These are phyloP conservation scores for Asterophora lycoperdoides DNA, from an alignment of 768 basidiomycete genomes.

Conservation along the genomic window DNA sequence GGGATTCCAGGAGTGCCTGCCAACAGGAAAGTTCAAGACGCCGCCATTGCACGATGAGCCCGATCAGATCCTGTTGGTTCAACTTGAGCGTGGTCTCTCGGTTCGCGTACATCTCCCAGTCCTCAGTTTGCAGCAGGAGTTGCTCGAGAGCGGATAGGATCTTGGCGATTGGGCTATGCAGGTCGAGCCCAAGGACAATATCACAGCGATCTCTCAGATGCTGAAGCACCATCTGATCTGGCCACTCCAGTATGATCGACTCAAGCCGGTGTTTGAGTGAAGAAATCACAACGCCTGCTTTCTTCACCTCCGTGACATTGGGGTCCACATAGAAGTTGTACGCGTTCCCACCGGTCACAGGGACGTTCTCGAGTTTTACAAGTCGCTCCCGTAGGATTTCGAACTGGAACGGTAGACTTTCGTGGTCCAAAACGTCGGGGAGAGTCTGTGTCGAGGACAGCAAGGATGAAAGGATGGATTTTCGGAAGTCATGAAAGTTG, in stretches of 20 bases:
- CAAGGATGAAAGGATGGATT: conserved; percentile 28
- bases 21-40: conserved; percentile 86
- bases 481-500: conserved; percentile 31
- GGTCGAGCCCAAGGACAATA: conserved; percentile 52
- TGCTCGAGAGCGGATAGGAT: conserved; percentile 81
- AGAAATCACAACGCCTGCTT: conserved; percentile 48
- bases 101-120: conserved; percentile 97
- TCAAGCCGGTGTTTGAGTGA: conserved; percentile 51
- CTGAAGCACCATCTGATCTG: conserved; percentile 96
- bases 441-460: conserved; percentile 28
- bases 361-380: conserved; percentile 24
- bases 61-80: conserved; percentile 61
- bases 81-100: conserved; percentile 74
- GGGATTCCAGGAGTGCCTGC: conserved; percentile 72
- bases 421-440: conserved; percentile 44
- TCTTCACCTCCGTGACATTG: conserved; percentile 70
- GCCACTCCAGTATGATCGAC: conserved; percentile 74
- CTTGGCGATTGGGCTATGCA: conserved; percentile 75
- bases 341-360: conserved; percentile 18
- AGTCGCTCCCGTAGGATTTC: conserved; percentile 42
- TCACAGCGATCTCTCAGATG: conserved; percentile 74
- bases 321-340: conserved; percentile 80
- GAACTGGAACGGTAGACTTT: conserved; percentile 50
- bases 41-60: conserved; percentile 85
- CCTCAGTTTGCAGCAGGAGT: conserved; percentile 79